These are phyloP conservation scores for Starmerella apis DNA, from an alignment of 805 yeast species.

Conservation along the genomic window DNA sequence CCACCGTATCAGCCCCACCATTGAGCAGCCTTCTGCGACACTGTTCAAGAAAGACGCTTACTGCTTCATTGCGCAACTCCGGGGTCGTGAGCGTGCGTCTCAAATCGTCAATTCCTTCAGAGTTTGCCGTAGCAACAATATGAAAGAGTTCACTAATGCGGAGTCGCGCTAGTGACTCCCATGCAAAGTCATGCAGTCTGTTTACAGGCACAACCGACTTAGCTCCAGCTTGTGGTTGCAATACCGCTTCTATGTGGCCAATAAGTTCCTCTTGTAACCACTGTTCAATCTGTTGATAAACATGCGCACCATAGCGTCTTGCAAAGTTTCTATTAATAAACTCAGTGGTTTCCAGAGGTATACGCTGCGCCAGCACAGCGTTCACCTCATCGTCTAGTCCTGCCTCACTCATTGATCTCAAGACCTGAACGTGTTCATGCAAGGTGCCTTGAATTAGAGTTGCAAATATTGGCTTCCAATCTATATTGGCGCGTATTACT, in stretches of 20 bases:
- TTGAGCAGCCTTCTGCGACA: slow-evolving; percentile 49
- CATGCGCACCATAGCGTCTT: slow-evolving; percentile 12
- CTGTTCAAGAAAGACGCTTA: slow-evolving; percentile 39
- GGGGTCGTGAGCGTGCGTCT: slow-evolving; percentile 41
- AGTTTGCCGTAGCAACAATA: slow-evolving; percentile 46
- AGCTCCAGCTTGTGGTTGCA: slow-evolving; percentile 6
- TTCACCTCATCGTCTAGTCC: slow-evolving; percentile 25
- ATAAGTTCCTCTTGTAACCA: slow-evolving; percentile 11
- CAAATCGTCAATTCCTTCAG: slow-evolving; percentile 48
- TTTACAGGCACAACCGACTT: not conserved
- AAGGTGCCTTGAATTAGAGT: slow-evolving; percentile 3
- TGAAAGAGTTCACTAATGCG: slow-evolving; percentile 51
- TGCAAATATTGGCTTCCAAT: slow-evolving; percentile 9
- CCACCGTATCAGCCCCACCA: slow-evolving; percentile 71
- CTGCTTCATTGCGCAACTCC: slow-evolving; percentile 44
- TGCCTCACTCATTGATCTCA: slow-evolving; percentile 10
- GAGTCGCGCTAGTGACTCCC: slow-evolving; percentile 30
- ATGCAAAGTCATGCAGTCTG: slow-evolving; percentile 6
- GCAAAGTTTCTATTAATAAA: slow-evolving; percentile 15
- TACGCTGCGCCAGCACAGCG: slow-evolving; percentile 17
- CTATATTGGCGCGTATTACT: slow-evolving; percentile 18
- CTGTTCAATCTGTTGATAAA: not conserved
- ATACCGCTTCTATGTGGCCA: not conserved
- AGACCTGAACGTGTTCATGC: not conserved
- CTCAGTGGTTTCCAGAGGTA: slow-evolving; percentile 18